Evolutionary conservation across 2,329 filamentous ascomycete species (phyloP), one percentile per base, ranked within the genome.

Genomic region (Botrytis sinoallii): DNA sequence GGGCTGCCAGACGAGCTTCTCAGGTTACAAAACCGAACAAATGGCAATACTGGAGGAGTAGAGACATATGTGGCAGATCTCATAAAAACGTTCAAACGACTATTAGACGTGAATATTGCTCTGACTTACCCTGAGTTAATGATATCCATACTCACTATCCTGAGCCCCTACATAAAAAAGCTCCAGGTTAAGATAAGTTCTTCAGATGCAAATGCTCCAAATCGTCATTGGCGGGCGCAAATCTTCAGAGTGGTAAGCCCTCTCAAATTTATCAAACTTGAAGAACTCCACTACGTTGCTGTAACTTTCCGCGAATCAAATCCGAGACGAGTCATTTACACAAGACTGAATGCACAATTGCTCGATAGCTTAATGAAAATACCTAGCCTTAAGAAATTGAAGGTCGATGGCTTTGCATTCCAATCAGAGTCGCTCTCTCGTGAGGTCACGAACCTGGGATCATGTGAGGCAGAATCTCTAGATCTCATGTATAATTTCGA

Each of bases 401-500:
- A 65, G 29, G 4, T 65, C 20, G 10, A 14, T 1, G 63, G 42
- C n/a, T 65, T 25, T 22, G 40, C 29, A 65, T 35, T 65, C 29
- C 8, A 2, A 4, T 4, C 12, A 22, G n/a, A 12, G 4, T 6
- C 1, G 29, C 18, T 0, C 42, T 20, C 3, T 32, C 22, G 1
- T 2, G 25, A 20, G 63, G 0, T 32, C 3, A 12, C 1, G 2
- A 1, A 25, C 14, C 40, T 10, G 3, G 1, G 40, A 14, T 46
- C n/a, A 7, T 46, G 9, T 25, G 40, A 9, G 16, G 9, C 46
- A 9, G 40, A 46, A 25, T 65, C 40, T 6, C 40, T 65, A 32
- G 16, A 46, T 25, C n/a, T 46, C n/a, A 32, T 4, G 4, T 12
- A 65, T 16, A 29, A 65, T 25, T 46, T 65, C 14, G 7, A 14